Base-by-base conservation (phyloP, 306 rosid genomes). In the Cajanus cajan region DNA sequence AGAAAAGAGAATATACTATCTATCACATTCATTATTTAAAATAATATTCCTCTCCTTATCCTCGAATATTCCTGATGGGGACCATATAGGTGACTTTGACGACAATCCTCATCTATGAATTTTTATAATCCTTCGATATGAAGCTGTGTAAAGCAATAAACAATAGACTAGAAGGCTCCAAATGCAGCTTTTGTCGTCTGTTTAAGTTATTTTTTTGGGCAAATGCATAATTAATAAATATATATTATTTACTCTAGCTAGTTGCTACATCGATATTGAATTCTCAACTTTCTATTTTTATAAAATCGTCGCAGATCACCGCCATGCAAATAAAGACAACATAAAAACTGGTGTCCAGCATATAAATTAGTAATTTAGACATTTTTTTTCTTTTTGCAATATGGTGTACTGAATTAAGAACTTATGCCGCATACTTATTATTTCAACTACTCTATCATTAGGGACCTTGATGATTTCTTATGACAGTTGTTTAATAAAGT, bases 21-120 rank as follows among this genome's bases (percentile, higher is more conserved):
- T 70, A 55, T 80, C 82, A 75, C 82, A 84, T 84, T 78, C 5
- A 51, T 40, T 37, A 67, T 67, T 22, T 67, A 67, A 67, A 67
- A 67, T 21, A 41, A 67, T 41, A 41, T 67, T 19, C 73, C 52
- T 37, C 80, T 71, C 57, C 8, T 70, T 64, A 52, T 67, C 36
- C 16, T 74, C 77, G 87, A 80, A 89, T 89, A 86, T 89, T 83
- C 90, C 66, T 33, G 58, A 37, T 47, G 77, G 62, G 85, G 82
- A 79, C 85, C 87, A 76, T 58, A 57, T 43, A 37, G 69, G 31
- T 68, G 57, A 47, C 54, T 59, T 79, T 31, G 57, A 83, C 44
- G 65, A 59, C 73, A 66, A 59, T 72, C 44, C 62, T 25, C 45
- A n/a, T 61, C 8, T 8, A 21, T 57, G 39, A 22, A 19, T 43